Conservation (phyloP, 192 early-diverging fungal species). For the Rhizoclosmatium globosum region DNA sequence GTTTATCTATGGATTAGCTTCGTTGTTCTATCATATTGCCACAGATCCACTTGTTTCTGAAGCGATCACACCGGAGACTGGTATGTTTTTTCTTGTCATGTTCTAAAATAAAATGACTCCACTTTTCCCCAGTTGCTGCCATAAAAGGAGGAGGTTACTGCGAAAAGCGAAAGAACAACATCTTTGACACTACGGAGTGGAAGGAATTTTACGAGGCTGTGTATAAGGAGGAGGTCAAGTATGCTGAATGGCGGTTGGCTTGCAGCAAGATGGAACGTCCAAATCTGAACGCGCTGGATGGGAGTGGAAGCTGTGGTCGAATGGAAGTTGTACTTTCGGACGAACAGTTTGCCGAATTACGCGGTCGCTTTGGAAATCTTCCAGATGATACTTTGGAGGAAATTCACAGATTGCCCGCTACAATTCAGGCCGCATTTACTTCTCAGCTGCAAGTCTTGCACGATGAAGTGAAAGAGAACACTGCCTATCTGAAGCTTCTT, state of each 20-base stretch:
- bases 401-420: no score
- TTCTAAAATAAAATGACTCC: background rate
- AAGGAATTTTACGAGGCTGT: background rate
- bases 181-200: background rate
- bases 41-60: background rate
- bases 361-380: no score
- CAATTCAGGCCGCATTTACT: no score
- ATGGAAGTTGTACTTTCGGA: no score
- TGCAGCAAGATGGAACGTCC: background rate
- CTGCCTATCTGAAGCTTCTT: no score
- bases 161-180: no score
- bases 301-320: no score
- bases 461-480: no score
- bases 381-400: no score
- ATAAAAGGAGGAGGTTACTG: background rate
- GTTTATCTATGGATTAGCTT: background rate
- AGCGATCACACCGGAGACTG: background rate
- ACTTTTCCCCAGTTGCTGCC: background rate
- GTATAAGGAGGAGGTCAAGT: background rate
- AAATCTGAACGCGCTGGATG: no score
- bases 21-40: background rate
- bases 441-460: no score
- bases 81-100: background rate
- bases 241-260: background rate
- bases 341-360: no score